phyloP scores from a whole-genome alignment of 169 alveolate species.

The Hepatocystis sp. region DNA sequence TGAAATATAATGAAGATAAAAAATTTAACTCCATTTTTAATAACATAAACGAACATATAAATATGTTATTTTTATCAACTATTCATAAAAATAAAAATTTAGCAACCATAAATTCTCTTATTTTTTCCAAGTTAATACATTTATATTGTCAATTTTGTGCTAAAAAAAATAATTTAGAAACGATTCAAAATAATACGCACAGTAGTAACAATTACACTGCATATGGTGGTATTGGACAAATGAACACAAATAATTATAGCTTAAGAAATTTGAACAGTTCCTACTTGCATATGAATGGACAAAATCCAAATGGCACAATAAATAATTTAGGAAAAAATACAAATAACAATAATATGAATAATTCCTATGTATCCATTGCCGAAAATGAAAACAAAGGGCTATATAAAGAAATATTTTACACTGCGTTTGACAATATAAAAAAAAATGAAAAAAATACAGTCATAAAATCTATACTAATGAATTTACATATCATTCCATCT shows the following conservation, averaged over 20 bases:
- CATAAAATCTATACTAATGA: slow-evolving; percentile 62
- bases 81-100: slow-evolving; percentile 75
- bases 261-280: slow-evolving; percentile 62
- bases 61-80: slow-evolving; percentile 74
- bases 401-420: slow-evolving; percentile 62
- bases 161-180: slow-evolving; percentile 57
- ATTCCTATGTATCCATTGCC: slow-evolving; percentile 72
- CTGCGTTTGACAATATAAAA: slow-evolving; percentile 69
- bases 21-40: slow-evolving; percentile 74
- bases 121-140: slow-evolving; percentile 74
- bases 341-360: slow-evolving; percentile 18
- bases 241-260: slow-evolving; percentile 48
- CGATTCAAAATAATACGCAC: slow-evolving; percentile 27
- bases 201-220: slow-evolving; percentile 22
- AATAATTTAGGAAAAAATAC: neutral
- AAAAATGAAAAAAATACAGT: slow-evolving; percentile 63
- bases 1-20: slow-evolving; percentile 76
- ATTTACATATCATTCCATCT: slow-evolving; percentile 70
- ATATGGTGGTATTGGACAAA: slow-evolving; percentile 26
- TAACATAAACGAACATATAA: slow-evolving; percentile 74
- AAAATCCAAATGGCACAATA: slow-evolving; percentile 13
- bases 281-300: slow-evolving; percentile 51
- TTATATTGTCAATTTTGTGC: slow-evolving; percentile 69
- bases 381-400: slow-evolving; percentile 47
- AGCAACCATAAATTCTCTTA: slow-evolving; percentile 71